phyloP scores from a whole-genome alignment of 495 filamentous ascomycete species.

The Elaphomyces granulatus region DNA sequence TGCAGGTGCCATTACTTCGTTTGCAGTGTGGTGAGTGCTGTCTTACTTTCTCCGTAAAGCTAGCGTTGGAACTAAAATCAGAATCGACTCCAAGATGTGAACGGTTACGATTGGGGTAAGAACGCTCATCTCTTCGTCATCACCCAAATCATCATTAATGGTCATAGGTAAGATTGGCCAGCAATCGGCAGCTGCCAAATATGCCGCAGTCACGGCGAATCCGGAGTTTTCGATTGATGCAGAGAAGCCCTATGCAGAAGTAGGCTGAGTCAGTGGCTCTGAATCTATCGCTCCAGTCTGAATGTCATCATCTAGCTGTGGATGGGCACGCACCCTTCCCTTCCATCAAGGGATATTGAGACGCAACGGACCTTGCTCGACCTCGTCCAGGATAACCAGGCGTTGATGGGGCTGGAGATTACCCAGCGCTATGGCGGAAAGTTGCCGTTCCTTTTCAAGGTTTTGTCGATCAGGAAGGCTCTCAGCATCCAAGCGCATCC shows the following conservation, averaged over 20 bases:
- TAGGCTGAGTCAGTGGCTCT: constrained; percentile 26
- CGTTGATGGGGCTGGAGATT: constrained; percentile 58
- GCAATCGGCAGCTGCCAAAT: constrained; percentile 58
- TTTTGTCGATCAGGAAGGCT: constrained; percentile 84
- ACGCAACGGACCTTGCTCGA: constrained; percentile 83
- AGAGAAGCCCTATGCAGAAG: constrained; percentile 74
- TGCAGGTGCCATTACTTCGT: constrained; percentile 75
- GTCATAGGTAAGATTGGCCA: constrained; percentile 54
- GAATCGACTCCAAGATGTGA: constrained; percentile 44
- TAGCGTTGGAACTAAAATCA: constrained; percentile 7
- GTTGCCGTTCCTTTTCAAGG: constrained; percentile 94
- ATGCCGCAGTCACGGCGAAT: constrained; percentile 60
- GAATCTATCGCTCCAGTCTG: constrained; percentile 25
- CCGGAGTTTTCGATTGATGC: constrained; percentile 60
- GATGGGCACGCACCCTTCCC: constrained; percentile 97
- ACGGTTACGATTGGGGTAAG: constrained; percentile 96
- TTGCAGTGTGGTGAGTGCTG: constrained; percentile 69
- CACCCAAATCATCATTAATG: no score
- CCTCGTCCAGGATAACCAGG: constrained; percentile 75
- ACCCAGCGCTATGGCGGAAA: constrained; percentile 59
- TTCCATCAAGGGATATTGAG: constrained; percentile 76
- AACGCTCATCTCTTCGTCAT: constrained; percentile 11
- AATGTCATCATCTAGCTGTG: constrained; percentile 50
- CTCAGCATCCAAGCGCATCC: constrained; percentile 95
- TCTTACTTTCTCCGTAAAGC: constrained; percentile 1